phyloP scores from a whole-genome alignment of 2,329 filamentous ascomycete species.

The Colletotrichum noveboracense region DNA sequence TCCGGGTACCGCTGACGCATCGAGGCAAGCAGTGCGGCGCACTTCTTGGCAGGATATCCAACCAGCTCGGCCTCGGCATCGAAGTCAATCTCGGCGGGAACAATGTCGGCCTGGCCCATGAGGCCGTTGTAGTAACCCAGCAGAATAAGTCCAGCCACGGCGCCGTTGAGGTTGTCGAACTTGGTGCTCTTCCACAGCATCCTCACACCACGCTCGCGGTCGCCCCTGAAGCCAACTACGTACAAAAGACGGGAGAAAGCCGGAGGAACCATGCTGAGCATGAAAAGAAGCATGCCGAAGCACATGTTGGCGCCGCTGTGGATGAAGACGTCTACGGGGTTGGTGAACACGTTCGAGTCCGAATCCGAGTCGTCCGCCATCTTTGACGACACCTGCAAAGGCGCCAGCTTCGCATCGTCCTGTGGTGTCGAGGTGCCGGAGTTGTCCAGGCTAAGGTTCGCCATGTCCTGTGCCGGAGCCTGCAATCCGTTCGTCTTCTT shows the following conservation, averaged over 20 bases:
- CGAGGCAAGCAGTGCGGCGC: constrained; percentile 68
- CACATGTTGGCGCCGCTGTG: constrained; percentile 90
- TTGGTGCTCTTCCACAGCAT: constrained; percentile 92
- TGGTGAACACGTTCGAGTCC: constrained; percentile 57
- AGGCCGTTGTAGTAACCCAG: constrained; percentile 90
- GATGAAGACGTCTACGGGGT: constrained; percentile 85
- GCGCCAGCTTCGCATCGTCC: constrained; percentile 10
- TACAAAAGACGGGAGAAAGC: constrained; percentile 86
- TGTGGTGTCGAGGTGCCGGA: constrained; percentile 11
- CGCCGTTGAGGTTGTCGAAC: constrained; percentile 90
- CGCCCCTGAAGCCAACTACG: constrained; percentile 89
- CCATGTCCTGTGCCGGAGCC: not conserved
- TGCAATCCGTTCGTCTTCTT: constrained; percentile 39
- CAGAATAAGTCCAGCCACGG: constrained; percentile 80
- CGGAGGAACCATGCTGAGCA: constrained; percentile 93
- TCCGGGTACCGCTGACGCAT: constrained; percentile 83
- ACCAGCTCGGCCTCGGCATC: constrained; percentile 62
- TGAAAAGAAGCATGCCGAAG: constrained; percentile 82
- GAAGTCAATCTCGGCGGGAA: constrained; percentile 65
- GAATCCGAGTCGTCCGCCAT: constrained; percentile 21
- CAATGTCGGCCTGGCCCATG: constrained; percentile 85
- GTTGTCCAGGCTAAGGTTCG: constrained; percentile 6
- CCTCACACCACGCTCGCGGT: constrained; percentile 79
- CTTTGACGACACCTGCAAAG: constrained; percentile 8
- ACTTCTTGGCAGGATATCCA: constrained; percentile 74